phyloP scores from a whole-genome alignment of 441 rosid genomes.

The Daphne laureola region DNA sequence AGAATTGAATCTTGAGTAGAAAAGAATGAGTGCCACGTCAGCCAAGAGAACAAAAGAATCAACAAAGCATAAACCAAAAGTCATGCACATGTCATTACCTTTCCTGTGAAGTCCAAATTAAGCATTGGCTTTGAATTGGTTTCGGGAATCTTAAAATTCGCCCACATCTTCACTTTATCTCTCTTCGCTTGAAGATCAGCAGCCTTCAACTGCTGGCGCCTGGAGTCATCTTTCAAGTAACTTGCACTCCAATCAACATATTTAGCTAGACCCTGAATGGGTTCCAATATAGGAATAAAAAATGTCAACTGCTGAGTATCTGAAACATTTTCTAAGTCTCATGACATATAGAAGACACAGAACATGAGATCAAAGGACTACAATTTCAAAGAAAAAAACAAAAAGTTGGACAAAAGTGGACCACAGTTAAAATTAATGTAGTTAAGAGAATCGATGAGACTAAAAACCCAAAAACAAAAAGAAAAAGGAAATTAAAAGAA shows the following conservation, averaged over 20 bases:
- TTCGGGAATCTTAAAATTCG: conserved; percentile 81
- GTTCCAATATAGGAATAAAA: neutral
- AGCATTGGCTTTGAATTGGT: conserved; percentile 87
- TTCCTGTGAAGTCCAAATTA: conserved; percentile 92
- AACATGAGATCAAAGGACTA: too few relatives aligned
- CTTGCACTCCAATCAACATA: conserved; percentile 98
- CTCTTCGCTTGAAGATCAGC: conserved; percentile 93
- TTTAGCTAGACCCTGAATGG: conserved; percentile 79
- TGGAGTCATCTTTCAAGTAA: conserved; percentile 94
- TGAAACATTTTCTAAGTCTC: too few relatives aligned
- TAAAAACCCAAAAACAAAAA: too few relatives aligned
- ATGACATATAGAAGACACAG: too few relatives aligned
- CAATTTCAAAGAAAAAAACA: too few relatives aligned
- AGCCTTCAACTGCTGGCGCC: conserved; percentile 52
- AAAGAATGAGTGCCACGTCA: neutral
- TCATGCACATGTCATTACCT: conserved; percentile 33
- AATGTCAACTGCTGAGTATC: too few relatives aligned
- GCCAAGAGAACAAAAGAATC: neutral
- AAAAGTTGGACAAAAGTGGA: too few relatives aligned
- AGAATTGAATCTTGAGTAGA: neutral
- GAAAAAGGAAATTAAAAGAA: too few relatives aligned
- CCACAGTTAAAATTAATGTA: too few relatives aligned
- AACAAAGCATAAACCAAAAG: neutral
- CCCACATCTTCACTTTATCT: conserved; percentile 70
- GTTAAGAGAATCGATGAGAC: too few relatives aligned